phyloP scores from a whole-genome alignment of 192 early-diverging fungal genomes.

The Pilobolus umbonatus region DNA sequence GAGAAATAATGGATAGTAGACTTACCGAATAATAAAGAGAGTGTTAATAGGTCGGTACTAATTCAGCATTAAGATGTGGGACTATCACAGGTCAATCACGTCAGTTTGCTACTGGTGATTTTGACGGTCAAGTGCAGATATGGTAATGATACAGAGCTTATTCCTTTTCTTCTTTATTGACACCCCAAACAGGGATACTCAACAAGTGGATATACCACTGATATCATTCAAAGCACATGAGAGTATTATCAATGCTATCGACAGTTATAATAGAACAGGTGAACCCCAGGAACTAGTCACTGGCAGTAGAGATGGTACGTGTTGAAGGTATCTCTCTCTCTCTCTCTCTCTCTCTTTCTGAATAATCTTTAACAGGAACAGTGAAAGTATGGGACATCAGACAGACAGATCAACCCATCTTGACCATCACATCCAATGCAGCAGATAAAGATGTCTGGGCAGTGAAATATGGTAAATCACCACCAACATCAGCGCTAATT shows the following conservation, averaged over 20 bases:
- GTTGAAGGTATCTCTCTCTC: background rate
- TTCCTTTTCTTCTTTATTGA: background rate
- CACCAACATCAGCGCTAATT: too few relatives aligned
- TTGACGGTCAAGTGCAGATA: conserved; percentile 50
- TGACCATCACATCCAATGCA: conserved; percentile 48
- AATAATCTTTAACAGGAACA: conserved; percentile 34
- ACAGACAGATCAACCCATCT: conserved; percentile 57
- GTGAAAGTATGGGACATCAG: conserved; percentile 74
- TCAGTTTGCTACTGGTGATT: conserved; percentile 68
- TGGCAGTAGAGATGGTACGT: conserved; percentile 60
- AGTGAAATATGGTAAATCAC: conserved; percentile 65
- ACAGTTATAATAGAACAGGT: conserved; percentile 49
- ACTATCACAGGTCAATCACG: conserved; percentile 42
- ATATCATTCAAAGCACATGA: conserved; percentile 56
- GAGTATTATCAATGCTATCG: conserved; percentile 63
- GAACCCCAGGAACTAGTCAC: conserved; percentile 64
- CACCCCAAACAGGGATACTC: conserved; percentile 47
- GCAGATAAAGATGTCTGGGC: conserved; percentile 59
- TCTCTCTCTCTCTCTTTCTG: background rate
- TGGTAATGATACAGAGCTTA: conserved; percentile 30
- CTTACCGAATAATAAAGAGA: background rate
- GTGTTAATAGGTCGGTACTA: conserved; percentile 38
- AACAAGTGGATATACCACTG: conserved; percentile 52
- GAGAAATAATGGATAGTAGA: background rate
- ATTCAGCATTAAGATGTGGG: conserved; percentile 48